phyloP scores from a whole-genome alignment of 2,329 filamentous ascomycete genomes.

The Rhinocladiella mackenziei region DNA sequence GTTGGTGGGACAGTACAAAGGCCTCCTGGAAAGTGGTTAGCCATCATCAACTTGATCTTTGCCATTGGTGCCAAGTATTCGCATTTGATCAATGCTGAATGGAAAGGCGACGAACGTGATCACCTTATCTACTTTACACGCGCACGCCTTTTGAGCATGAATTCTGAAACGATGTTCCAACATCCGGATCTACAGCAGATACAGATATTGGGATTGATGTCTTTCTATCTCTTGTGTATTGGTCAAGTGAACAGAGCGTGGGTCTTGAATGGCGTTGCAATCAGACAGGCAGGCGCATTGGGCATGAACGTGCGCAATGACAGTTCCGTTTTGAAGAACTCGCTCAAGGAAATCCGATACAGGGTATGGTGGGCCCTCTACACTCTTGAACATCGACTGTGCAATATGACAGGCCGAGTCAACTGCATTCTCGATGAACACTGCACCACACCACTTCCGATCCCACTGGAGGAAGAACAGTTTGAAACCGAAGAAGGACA shows the following conservation, averaged over 20 bases:
- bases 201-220: conserved; percentile 42
- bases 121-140: conserved; percentile 44
- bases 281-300: conserved; percentile 42
- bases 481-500: conserved; percentile 35
- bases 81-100: conserved; percentile 41
- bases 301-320: conserved; percentile 45
- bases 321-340: conserved; percentile 36
- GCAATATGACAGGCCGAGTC: conserved; percentile 45
- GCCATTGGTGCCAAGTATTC: conserved; percentile 44
- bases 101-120: conserved; percentile 41
- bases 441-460: conserved; percentile 42
- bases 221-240: conserved; percentile 42
- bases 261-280: conserved; percentile 41
- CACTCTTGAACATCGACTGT: conserved; percentile 43
- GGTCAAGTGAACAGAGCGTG: conserved; percentile 46
- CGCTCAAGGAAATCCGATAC: conserved; percentile 45
- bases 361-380: conserved; percentile 47
- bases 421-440: conserved; percentile 42
- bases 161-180: conserved; percentile 41
- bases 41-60: conserved; percentile 46
- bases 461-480: conserved; percentile 41
- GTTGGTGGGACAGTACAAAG: conserved; percentile 27
- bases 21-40: conserved; percentile 42
- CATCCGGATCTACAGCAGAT: conserved; percentile 46
- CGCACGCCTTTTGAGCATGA: conserved; percentile 43